phyloP scores from a whole-genome alignment of 495 filamentous ascomycete species.

The Hypoxylon intermedium region DNA sequence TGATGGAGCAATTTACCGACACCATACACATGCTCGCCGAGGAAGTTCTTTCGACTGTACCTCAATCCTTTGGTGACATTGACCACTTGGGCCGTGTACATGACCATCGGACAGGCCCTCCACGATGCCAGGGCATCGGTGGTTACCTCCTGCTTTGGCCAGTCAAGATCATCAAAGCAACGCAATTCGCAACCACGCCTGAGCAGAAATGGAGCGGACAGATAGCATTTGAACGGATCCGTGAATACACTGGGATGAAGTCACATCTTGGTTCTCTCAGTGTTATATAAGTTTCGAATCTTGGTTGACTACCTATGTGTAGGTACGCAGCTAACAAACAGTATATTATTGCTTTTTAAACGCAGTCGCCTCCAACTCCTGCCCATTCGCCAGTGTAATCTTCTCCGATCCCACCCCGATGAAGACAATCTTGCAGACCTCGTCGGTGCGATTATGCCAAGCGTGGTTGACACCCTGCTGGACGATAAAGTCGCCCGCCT shows the following conservation, averaged over 20 bases:
- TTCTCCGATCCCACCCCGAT: conserved; percentile 42
- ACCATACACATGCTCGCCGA: conserved; percentile 36
- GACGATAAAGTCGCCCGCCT: conserved; percentile 44
- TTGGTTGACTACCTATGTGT: conserved; percentile 13
- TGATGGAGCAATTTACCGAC: conserved; percentile 13
- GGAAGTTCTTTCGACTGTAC: conserved; percentile 40
- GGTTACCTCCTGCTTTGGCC: conserved; percentile 43
- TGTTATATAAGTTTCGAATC: conserved; percentile 24
- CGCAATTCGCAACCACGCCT: conserved; percentile 18
- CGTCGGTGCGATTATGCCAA: conserved; percentile 44
- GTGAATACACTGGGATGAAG: conserved; percentile 46
- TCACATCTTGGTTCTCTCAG: conserved; percentile 36
- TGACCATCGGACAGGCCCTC: conserved; percentile 9
- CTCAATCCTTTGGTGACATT: conserved; percentile 36
- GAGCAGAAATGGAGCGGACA: conserved; percentile 26
- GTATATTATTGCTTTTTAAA: conserved; percentile 11
- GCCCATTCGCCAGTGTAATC: conserved; percentile 39
- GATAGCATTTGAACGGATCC: conserved; percentile 40
- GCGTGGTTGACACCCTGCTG: conserved; percentile 46
- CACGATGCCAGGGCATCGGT: conserved; percentile 30
- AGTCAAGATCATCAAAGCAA: conserved; percentile 38
- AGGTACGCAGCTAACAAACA: background rate
- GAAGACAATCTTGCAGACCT: conserved; percentile 42
- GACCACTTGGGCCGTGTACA: conserved; percentile 27
- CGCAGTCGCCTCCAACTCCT: conserved; percentile 38